These are phyloP conservation scores for Euphorbia peplus DNA, from an alignment of 345 rosid genomes.

Conservation along the genomic window DNA sequence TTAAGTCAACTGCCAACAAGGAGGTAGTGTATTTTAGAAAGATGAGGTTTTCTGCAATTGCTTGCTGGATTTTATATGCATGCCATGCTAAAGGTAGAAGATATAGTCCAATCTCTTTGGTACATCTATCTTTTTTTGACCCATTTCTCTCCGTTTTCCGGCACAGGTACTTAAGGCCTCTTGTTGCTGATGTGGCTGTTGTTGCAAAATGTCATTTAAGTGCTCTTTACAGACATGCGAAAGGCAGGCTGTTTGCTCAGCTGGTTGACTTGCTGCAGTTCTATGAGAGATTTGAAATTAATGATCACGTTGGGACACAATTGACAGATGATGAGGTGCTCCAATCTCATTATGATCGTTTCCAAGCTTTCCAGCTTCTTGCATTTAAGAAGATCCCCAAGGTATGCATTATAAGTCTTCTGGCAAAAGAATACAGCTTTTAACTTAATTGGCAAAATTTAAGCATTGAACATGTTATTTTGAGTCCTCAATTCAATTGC, in stretches of 20 bases:
- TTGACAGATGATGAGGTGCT: slow-evolving; percentile 93
- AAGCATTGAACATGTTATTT: slow-evolving; percentile 4
- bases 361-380: slow-evolving; percentile 86
- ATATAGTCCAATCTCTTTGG: background rate
- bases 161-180: slow-evolving; percentile 89
- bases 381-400: slow-evolving; percentile 88
- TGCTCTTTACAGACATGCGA: slow-evolving; percentile 74
- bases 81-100: slow-evolving; percentile 5
- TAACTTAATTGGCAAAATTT: slow-evolving; percentile 1
- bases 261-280: slow-evolving; percentile 93
- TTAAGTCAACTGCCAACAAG: slow-evolving; percentile 98
- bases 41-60: background rate
- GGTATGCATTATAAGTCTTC: slow-evolving; percentile 41
- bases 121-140: background rate
- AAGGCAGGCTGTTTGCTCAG: slow-evolving; percentile 91
- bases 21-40: slow-evolving; percentile 43
- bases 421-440: background rate
- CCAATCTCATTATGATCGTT: slow-evolving; percentile 75
- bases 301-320: slow-evolving; percentile 94
- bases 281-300: slow-evolving; percentile 97
- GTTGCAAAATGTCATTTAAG: slow-evolving; percentile 95
- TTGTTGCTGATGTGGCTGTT: slow-evolving; percentile 92
- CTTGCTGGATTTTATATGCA: background rate
- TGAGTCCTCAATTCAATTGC: background rate
- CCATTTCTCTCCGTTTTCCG: background rate